phyloP scores from a whole-genome alignment of 148 eudicot genomes.

The Cornus kousa region DNA sequence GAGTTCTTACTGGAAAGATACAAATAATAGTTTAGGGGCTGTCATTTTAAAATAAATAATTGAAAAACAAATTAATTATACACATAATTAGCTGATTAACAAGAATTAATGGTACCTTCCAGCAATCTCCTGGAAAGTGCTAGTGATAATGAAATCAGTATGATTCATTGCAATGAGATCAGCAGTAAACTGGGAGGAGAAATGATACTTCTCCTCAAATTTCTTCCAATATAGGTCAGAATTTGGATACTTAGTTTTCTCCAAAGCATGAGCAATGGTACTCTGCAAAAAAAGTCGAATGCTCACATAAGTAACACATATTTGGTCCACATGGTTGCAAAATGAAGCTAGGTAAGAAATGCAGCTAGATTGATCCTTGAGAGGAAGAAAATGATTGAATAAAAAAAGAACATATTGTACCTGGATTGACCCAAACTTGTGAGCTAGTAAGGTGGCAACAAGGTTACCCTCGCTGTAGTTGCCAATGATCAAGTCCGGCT shows the following conservation, averaged over 20 bases:
- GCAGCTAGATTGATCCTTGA: no score
- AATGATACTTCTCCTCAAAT: constrained; percentile 35
- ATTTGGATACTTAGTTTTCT: constrained; percentile 37
- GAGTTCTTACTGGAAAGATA: no score
- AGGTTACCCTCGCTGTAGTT: no score
- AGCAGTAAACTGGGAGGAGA: constrained; percentile 39
- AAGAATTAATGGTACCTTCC: constrained; percentile 21
- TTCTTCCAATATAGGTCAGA: constrained; percentile 34
- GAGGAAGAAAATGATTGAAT: not conserved
- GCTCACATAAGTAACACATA: no score
- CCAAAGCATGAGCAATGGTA: constrained; percentile 40
- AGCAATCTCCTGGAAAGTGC: constrained; percentile 41
- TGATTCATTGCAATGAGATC: constrained; percentile 38
- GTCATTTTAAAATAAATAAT: no score
- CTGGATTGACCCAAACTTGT: constrained; percentile 34
- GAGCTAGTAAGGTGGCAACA: no score
- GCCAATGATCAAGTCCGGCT: constrained; percentile 30
- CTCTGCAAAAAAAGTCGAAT: constrained; percentile 6
- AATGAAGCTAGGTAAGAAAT: no score
- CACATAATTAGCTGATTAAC: not conserved
- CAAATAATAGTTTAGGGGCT: no score
- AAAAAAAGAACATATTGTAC: constrained; percentile 3
- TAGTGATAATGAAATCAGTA: constrained; percentile 38
- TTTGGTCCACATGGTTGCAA: no score
- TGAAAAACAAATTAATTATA: not conserved